These are phyloP conservation scores for Monilinia fructicola DNA, from an alignment of 2,329 filamentous ascomycete species.

Conservation along the genomic window DNA sequence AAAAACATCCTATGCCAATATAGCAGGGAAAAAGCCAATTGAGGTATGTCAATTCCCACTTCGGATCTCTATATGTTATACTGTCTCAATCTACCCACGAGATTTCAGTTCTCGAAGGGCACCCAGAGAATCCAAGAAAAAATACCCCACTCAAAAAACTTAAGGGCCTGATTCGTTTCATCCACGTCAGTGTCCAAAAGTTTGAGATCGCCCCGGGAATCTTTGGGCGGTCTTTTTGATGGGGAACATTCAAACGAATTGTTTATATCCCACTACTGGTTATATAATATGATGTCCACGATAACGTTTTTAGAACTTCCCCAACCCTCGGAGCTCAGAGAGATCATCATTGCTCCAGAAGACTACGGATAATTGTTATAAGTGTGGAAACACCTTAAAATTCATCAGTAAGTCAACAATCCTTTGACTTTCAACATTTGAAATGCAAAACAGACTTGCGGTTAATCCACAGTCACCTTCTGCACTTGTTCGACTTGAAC, in stretches of 20 bases:
- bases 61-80: background rate
- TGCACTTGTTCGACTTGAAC: background rate
- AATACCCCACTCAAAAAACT: background rate
- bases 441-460: background rate
- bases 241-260: background rate
- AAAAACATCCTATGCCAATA: too few relatives aligned
- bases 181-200: background rate
- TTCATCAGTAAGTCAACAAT: background rate
- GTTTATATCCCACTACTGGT: background rate
- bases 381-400: background rate
- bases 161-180: background rate
- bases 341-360: conserved; percentile 10
- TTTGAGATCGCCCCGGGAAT: background rate
- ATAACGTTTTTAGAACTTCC: background rate
- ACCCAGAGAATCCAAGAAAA: background rate
- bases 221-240: background rate
- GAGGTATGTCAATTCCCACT: background rate
- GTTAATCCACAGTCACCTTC: background rate
- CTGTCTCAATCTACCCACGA: background rate
- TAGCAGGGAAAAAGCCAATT: background rate
- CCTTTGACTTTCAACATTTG: background rate
- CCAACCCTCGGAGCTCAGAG: background rate
- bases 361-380: background rate
- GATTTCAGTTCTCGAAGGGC: background rate
- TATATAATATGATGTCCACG: background rate